Evolutionary conservation across 2,329 filamentous ascomycete species (phyloP), one percentile per base, ranked within the genome.

Genomic region (Phaeosphaeria sp.): DNA sequence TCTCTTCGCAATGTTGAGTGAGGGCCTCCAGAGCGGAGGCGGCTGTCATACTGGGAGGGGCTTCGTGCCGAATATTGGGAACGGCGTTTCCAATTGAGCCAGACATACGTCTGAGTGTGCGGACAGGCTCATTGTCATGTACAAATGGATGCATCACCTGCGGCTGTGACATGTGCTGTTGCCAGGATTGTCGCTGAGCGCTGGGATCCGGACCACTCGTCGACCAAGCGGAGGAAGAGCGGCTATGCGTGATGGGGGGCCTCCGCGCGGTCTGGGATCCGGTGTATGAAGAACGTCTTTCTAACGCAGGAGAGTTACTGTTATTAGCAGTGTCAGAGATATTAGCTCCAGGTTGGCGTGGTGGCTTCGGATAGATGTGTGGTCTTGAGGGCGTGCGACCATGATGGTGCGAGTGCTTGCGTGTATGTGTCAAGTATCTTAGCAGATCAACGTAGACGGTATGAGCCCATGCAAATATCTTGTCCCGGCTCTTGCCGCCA

Each of bases 321-420:
- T 36, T 62, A 22, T 48, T 64, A 11, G 73, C 66, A 21, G 77
- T 73, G 21, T 58, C 65, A 21, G 80, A 81, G 54, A 84, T 81
- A 62, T 83, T 82, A 17, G 83, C 78, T 15, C 79, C 79, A 25
- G 85, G 84, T 63, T 86, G 83, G 46, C 83, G 82, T 18, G 86
- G 86, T 27, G 86, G 86, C 65, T 84, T 87, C 0, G 86, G 86
- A 55, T 85, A 89, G 50, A 88, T 87, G 58, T 81, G 83, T 2
- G 85, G 85, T 64, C 85, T 83, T 44, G 79, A 67, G 22, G 79
- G 60, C 41, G 80, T 80, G 21, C 79, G 77, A 22, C 77, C 78
- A 54, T 80, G 78, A 55, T 82, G 57, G 10, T 78, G 74, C 25
- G 77, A 69, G 55, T 74, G 76, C 49, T 79, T 80, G 18, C 79